A percentile compares a stretch with the other conserved stretches of the same genome.
Evolutionary conservation across 202 grass and related monocot genomes (phyloP).

Genomic region (Saccharum hybrid): DNA sequence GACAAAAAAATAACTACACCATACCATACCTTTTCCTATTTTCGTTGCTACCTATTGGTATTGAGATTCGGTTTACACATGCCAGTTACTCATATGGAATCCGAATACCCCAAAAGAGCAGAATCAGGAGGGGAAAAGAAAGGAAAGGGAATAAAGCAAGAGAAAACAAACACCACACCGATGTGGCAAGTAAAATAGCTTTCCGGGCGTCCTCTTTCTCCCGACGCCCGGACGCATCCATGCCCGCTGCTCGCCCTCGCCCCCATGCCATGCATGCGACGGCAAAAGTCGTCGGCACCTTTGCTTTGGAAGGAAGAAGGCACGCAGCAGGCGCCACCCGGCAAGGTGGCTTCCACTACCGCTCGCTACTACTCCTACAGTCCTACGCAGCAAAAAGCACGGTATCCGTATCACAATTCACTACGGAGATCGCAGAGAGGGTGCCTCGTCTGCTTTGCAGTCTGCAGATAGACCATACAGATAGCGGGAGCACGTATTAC

Average conservation of each 20-base stretch:
- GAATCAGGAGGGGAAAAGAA: background rate
- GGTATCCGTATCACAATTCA: too few relatives aligned
- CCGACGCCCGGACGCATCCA: background rate
- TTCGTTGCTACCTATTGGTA: too few relatives aligned
- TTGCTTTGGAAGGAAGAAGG: conserved; percentile 65
- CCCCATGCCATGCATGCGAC: conserved; percentile 37
- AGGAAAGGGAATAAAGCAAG: conserved; percentile 35
- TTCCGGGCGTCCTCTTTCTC: conserved; percentile 12
- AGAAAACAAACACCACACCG: conserved; percentile 6
- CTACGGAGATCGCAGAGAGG: too few relatives aligned
- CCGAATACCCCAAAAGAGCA: background rate
- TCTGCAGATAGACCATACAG: too few relatives aligned
- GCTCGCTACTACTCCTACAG: too few relatives aligned
- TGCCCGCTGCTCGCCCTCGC: conserved; percentile 7
- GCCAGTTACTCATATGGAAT: conserved; percentile 6
- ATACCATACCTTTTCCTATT: too few relatives aligned
- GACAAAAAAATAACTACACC: too few relatives aligned
- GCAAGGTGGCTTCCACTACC: conserved; percentile 58
- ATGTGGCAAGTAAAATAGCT: conserved; percentile 41
- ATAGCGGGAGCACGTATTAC: too few relatives aligned
- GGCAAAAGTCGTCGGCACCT: conserved; percentile 53
- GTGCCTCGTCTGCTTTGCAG: too few relatives aligned
- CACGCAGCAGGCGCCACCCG: background rate
- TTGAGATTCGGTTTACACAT: background rate
- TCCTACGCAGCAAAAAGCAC: too few relatives aligned